phyloP scores from a whole-genome alignment of 176 grass and related monocot species.

The Zea mays region Zm-B73-REFERENCE-NAM-5.0 NC_050096.1:160769001-160769500 shows the following conservation, averaged over 20 bases:
- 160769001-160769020: background rate
- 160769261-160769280: background rate
- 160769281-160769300: background rate
- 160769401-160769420: too few species aligned
- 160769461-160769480: background rate
- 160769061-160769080: background rate
- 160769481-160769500: background rate
- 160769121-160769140: background rate
- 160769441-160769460: background rate
- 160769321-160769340: too few species aligned
- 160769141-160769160: background rate
- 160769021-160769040: background rate
- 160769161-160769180: background rate
- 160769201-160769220: too few species aligned
- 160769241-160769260: too few species aligned
- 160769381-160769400: too few species aligned
- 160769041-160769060: background rate
- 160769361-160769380: too few species aligned
- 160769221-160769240: too few species aligned
- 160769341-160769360: too few species aligned
- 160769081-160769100: slow-evolving; percentile 4
- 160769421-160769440: too few species aligned
- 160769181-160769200: background rate
- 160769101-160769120: slow-evolving; percentile 13
- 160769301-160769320: background rate